phyloP scores from a whole-genome alignment of 495 filamentous ascomycete species.

The Trichoderma parareesei region DNA sequence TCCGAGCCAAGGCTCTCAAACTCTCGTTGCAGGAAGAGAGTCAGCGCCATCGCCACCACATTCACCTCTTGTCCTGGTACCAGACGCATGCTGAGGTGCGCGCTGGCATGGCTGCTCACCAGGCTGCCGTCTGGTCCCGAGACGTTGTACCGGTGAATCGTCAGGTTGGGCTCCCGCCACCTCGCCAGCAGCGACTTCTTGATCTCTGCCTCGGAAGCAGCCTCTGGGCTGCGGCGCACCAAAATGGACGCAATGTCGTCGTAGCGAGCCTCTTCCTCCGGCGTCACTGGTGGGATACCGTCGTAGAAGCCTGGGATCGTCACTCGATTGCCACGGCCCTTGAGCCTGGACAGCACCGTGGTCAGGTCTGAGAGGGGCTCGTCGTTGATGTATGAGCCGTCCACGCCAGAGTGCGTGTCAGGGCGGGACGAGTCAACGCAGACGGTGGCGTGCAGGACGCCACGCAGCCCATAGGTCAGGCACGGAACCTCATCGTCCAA shows the following conservation, averaged over 20 bases:
- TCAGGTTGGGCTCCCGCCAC: slow-evolving; percentile 94
- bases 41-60: slow-evolving; percentile 59
- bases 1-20: slow-evolving; percentile 66
- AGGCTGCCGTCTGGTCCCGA: slow-evolving; percentile 79
- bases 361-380: slow-evolving; percentile 89
- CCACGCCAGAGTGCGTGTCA: slow-evolving; percentile 91
- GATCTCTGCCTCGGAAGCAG: slow-evolving; percentile 56
- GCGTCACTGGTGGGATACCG: slow-evolving; percentile 64
- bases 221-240: slow-evolving; percentile 57
- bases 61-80: slow-evolving; percentile 86
- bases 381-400: slow-evolving; percentile 78
- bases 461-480: slow-evolving; percentile 86
- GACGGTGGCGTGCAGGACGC: slow-evolving; percentile 90
- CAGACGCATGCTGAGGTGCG: slow-evolving; percentile 79
- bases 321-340: slow-evolving; percentile 56
- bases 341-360: slow-evolving; percentile 67
- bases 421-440: slow-evolving; percentile 76
- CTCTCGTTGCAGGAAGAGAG: slow-evolving; percentile 56
- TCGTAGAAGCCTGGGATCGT: slow-evolving; percentile 75
- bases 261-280: slow-evolving; percentile 73
- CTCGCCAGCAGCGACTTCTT: slow-evolving; percentile 78
- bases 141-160: slow-evolving; percentile 86
- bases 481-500: slow-evolving; percentile 92
- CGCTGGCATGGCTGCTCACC: slow-evolving; percentile 78
- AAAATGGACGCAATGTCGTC: slow-evolving; percentile 72